These are phyloP conservation scores for Boletus sp. DNA, from an alignment of 768 basidiomycete species.

Conservation along the genomic window DNA sequence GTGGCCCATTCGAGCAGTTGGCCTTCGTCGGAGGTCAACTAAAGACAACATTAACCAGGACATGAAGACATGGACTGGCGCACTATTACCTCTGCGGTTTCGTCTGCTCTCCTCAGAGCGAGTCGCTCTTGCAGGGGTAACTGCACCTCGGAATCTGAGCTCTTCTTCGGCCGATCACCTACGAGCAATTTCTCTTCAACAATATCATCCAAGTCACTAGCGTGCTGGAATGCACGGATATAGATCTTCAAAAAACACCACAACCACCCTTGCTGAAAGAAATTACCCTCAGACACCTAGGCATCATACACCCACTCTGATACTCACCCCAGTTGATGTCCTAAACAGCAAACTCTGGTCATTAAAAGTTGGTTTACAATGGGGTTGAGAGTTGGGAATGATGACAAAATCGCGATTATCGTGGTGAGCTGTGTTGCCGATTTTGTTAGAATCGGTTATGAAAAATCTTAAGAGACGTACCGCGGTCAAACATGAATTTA, in stretches of 20 bases:
- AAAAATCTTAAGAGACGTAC: slow-evolving; percentile 38
- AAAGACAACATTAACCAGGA: slow-evolving; percentile 6
- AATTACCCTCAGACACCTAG: background rate
- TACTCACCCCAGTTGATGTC: slow-evolving; percentile 60
- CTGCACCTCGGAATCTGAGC: slow-evolving; percentile 45
- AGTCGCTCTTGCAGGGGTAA: slow-evolving; percentile 61
- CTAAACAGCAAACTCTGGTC: slow-evolving; percentile 69
- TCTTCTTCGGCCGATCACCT: slow-evolving; percentile 75
- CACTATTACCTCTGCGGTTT: slow-evolving; percentile 49
- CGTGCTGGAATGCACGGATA: slow-evolving; percentile 72
- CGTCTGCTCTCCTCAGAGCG: slow-evolving; percentile 45
- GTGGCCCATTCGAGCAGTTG: slow-evolving; percentile 57
- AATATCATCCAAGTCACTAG: slow-evolving; percentile 75
- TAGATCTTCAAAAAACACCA: slow-evolving; percentile 71
- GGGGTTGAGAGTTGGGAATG: slow-evolving; percentile 76
- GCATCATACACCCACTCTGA: background rate
- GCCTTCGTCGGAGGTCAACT: slow-evolving; percentile 70
- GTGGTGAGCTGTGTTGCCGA: slow-evolving; percentile 53
- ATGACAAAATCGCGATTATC: slow-evolving; percentile 88
- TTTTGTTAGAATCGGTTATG: slow-evolving; percentile 4
- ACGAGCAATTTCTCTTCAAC: slow-evolving; percentile 81
- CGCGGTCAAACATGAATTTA: slow-evolving; percentile 77
- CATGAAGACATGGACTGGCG: background rate
- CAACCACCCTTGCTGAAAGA: slow-evolving; percentile 66
- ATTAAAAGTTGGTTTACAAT: slow-evolving; percentile 47